A percentile compares a stretch with the other conserved stretches of the same genome.
phyloP scores from a whole-genome alignment of 768 basidiomycete species.

The Thelephora aurantiotincta region DNA sequence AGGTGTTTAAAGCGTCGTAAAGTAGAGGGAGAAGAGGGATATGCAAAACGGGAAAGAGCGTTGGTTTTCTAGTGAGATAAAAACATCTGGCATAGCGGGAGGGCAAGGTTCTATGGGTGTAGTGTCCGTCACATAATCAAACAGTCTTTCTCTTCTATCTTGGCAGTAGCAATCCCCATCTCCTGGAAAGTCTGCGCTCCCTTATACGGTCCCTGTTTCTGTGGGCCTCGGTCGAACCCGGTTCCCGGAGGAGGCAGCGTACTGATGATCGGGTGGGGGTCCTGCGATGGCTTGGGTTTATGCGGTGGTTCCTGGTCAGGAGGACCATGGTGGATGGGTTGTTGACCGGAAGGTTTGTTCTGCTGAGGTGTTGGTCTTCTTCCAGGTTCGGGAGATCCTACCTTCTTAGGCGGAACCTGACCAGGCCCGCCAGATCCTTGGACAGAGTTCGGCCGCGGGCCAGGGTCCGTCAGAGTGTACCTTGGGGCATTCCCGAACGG shows the following conservation, averaged over 20 bases:
- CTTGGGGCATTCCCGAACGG: conserved; percentile 26
- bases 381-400: too few species aligned
- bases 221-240: conserved; percentile 1
- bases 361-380: too few species aligned
- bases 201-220: conserved; percentile 12
- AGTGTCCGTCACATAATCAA: conserved; percentile 54
- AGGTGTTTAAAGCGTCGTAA: not conserved
- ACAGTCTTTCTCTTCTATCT: conserved; percentile 73
- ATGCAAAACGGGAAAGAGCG: not conserved
- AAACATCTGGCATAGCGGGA: not conserved
- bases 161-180: conserved; percentile 79
- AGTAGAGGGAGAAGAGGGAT: not conserved
- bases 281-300: not conserved
- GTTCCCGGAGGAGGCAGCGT: conserved; percentile 1
- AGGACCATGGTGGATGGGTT: not conserved
- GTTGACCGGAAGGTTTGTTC: not conserved
- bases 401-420: too few species aligned
- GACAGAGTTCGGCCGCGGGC: conserved; percentile 3
- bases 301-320: not conserved
- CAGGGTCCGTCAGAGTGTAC: conserved; percentile 34
- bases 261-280: not conserved
- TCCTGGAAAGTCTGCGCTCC: conserved; percentile 79
- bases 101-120: not conserved
- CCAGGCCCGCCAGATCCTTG: too few species aligned
- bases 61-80: not conserved